phyloP scores from a whole-genome alignment of 1,284 basidiomycete genomes.

The Sanghuangporus weigelae region DNA sequence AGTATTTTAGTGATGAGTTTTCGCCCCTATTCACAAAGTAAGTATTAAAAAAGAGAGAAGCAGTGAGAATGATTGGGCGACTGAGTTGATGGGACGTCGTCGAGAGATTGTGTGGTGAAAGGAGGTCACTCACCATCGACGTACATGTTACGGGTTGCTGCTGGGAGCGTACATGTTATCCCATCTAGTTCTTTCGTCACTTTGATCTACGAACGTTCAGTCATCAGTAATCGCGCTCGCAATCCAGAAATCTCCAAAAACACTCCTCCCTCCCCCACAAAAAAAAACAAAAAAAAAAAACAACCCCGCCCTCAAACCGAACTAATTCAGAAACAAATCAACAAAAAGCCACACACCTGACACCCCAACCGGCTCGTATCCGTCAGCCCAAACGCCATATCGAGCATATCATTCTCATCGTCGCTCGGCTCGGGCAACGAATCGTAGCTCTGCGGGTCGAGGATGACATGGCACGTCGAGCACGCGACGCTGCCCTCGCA shows the following conservation, averaged over 20 bases:
- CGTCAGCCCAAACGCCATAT: slow-evolving; percentile 95
- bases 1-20: too few species aligned
- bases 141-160: slow-evolving; percentile 96
- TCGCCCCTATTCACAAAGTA: too few species aligned
- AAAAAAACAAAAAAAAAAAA: not conserved
- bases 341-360: slow-evolving; percentile 28
- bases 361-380: slow-evolving; percentile 84
- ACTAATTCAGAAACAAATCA: slow-evolving; percentile 24
- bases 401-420: slow-evolving; percentile 98
- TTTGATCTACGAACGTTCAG: slow-evolving; percentile 67
- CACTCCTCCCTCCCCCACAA: not conserved
- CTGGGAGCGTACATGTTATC: slow-evolving; percentile 80
- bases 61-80: too few species aligned
- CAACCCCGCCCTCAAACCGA: too few species aligned
- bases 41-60: too few species aligned
- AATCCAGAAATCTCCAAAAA: too few species aligned
- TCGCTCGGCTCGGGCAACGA: slow-evolving; percentile 87
- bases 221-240: not conserved
- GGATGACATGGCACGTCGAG: slow-evolving; percentile 95
- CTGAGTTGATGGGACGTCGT: too few species aligned
- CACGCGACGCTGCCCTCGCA: slow-evolving; percentile 97
- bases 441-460: slow-evolving; percentile 82
- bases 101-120: not conserved
- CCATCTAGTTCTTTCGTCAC: slow-evolving; percentile 83
- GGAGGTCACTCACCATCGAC: slow-evolving; percentile 67